Evolutionary conservation across 768 basidiomycete genomes (phyloP).

Genomic region (Hypholoma sublateritium): DNA sequence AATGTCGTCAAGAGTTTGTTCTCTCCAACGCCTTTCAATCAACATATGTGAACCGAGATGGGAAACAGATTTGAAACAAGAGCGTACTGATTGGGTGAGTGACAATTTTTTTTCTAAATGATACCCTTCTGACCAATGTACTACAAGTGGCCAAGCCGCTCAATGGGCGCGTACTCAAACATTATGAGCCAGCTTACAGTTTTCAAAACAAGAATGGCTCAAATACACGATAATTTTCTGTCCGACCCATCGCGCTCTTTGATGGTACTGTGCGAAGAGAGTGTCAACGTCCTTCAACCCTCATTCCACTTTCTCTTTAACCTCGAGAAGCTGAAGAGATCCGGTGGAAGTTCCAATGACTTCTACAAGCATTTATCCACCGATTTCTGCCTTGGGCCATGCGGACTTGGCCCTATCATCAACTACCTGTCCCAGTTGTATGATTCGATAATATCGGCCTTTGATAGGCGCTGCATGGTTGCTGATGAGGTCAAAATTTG

Average conservation of each 20-base stretch:
- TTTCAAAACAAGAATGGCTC: neutral
- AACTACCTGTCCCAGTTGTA: neutral
- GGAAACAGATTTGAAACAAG: neutral
- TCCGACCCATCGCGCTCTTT: neutral
- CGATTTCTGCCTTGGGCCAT: slow-evolving; percentile 1
- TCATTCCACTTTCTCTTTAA: slow-evolving; percentile 2
- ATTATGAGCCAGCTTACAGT: neutral
- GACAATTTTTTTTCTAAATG: neutral
- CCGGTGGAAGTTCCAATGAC: neutral
- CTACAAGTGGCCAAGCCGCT: neutral
- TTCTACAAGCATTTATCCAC: neutral
- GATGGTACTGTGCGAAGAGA: neutral
- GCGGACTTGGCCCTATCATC: neutral
- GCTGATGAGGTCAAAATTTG: neutral
- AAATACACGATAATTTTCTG: neutral
- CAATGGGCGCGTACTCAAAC: neutral
- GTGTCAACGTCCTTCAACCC: neutral
- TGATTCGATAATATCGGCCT: neutral
- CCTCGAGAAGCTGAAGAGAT: neutral
- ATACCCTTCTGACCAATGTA: neutral
- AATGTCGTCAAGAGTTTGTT: neutral
- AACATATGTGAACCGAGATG: neutral
- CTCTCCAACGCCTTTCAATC: neutral
- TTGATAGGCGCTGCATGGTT: neutral
- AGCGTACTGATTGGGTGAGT: neutral